Evolutionary conservation across 768 basidiomycete genomes (phyloP), one percentile per base, ranked within the genome.

Genomic region (Suillus brevipes): DNA sequence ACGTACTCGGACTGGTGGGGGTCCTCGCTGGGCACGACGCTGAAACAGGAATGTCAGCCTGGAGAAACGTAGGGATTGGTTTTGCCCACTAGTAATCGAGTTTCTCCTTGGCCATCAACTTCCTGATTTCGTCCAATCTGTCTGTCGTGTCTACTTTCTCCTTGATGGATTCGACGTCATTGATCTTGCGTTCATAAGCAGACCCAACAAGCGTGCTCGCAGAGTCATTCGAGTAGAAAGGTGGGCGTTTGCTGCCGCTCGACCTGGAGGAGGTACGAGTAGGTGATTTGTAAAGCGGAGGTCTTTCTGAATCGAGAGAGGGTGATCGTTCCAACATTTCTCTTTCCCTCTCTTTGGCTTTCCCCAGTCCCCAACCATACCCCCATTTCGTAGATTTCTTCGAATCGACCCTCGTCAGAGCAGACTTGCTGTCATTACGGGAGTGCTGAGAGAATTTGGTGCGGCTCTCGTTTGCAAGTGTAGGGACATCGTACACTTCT

Each of bases 1-100:
- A 93, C 89, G 66, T 92, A 94, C 75, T 95, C 93, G 0, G 92
- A 92, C 60, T 86, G 85, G 72, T 95, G 93, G 6, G 91, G 89
- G 71, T 95, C 93, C 75, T 92, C 91, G 42, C 84, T 87, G 3
- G 92, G 92, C 56, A 94, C 75, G 67, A 93, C 75, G 70, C 92
- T 94, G 62, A 68, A 43, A 62, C 49, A 50, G 62, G 59, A 14
- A 63, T 40, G 53, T 52, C 50, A 71, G 65, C 37, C 53, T 62
- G 61, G 64, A 62, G 38, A 38, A 43, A 20, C 43, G 38, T 62
- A 64, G 49, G 56, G 36, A 47, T 23, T 37, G 43, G 61, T 66
- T 61, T 45, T 34, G 83, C 89, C 76, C 71, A 92, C 91, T 92
- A 93, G 70, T 87, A 91, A 72, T 92, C 89, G 62, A 92, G 77